Percentiles rank a stretch among this genome's conserved stretches.
phyloP scores from a whole-genome alignment of 1,284 basidiomycete species.

The Volvariella volvacea region DNA sequence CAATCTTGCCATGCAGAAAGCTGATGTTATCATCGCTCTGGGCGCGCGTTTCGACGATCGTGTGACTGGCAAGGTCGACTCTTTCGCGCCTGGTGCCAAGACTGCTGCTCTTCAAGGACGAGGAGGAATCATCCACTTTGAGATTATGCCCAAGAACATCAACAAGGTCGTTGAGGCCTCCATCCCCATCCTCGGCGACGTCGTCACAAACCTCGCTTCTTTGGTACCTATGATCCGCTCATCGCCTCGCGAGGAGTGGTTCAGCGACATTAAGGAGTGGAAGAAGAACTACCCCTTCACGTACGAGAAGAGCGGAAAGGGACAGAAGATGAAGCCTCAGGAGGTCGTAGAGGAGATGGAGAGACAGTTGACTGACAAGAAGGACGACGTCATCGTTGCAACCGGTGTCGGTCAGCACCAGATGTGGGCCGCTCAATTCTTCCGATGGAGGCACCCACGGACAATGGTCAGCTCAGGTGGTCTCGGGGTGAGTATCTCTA shows the following conservation, averaged over 20 bases:
- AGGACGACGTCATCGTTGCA: constrained; percentile 84
- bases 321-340: constrained; percentile 88
- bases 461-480: constrained; percentile 96
- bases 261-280: constrained; percentile 77
- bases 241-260: constrained; percentile 74
- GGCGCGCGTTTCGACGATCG: constrained; percentile 98
- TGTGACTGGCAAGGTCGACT: constrained; percentile 88
- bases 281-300: constrained; percentile 91
- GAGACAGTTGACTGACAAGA: constrained; percentile 62
- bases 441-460: constrained; percentile 83
- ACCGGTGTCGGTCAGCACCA: constrained; percentile 99
- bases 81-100: constrained; percentile 87
- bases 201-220: constrained; percentile 74
- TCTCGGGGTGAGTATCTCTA: constrained; percentile 63
- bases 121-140: constrained; percentile 98
- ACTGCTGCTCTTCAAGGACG: constrained; percentile 82
- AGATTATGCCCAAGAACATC: constrained; percentile 98
- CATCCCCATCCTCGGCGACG: constrained; percentile 92
- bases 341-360: constrained; percentile 94
- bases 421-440: constrained; percentile 99
- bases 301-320: constrained; percentile 62
- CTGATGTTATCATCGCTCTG: constrained; percentile 96
- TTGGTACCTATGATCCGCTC: constrained; percentile 76
- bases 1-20: constrained; percentile 95
- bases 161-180: constrained; percentile 98